Evolutionary conservation across 306 rosid genomes (phyloP), one percentile per base, ranked within the genome.

Genomic region (Abrus precatorius): DNA sequence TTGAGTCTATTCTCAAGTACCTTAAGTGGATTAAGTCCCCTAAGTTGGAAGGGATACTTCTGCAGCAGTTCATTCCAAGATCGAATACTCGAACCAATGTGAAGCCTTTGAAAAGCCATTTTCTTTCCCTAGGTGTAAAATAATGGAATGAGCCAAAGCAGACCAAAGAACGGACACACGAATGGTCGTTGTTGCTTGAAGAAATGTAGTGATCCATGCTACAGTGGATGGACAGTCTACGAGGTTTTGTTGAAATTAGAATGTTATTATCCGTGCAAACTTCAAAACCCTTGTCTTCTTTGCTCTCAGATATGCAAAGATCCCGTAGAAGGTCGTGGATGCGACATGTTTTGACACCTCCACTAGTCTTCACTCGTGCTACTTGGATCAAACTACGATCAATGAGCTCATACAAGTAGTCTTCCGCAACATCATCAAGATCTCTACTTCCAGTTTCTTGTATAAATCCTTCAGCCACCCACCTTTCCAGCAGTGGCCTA

Each of bases 401-500:
- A 45, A 83, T 55, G 45, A 83, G 83, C 75, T 72, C 80, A 2
- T 41, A 55, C 57, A 83, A 71, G 56, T 77, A 77, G 34, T 77
- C 83, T 45, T 83, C 83, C 0, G 79, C 86, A 34, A 77, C 83
- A 1, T 77, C 79, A 53, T 72, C 32, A 9, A 47, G 34, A 32
- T 67, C 48, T 32, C 76, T 78, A 11, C 14, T 47, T 5, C 77
- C 80, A 0, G 30, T 29, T 5, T 74, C 55, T 49, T 57, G 78
- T 4, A 79, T 69, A 60, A 74, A 84, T 14, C 84, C 84, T 29
- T 85, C 86, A 0, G 75, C 74, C 7, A 80, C 74, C 84, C 80
- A 80, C 32, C n/a, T n/a, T 2, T 29, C 13, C 33, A 55, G 12
- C 48, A 80, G 11, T 53, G 9, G n/a, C 44, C 78, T 72, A 4